Evolutionary conservation across 306 rosid genomes (phyloP).

Genomic region (Lathyrus sativus): DNA sequence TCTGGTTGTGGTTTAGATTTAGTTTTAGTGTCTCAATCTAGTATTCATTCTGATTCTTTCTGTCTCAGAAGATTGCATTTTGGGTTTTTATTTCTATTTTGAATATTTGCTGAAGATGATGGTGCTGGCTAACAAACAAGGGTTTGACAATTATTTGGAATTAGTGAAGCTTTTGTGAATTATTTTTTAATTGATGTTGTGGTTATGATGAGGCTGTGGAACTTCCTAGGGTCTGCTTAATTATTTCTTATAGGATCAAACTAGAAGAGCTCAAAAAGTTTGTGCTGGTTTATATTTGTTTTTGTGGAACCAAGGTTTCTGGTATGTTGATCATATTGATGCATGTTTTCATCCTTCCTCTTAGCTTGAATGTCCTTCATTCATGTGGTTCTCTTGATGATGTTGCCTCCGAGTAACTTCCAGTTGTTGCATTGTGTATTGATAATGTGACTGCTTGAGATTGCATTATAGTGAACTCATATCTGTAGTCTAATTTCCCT

Average conservation of each 20-base stretch:
- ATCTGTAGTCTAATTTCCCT: no score
- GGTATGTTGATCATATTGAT: no score
- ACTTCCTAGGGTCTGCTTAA: background rate
- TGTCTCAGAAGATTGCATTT: constrained; percentile 1
- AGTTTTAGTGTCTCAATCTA: background rate
- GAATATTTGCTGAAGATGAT: background rate
- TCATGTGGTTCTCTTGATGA: no score
- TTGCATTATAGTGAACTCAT: no score
- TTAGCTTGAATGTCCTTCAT: no score
- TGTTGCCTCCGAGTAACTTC: no score
- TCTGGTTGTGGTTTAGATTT: constrained; percentile 2
- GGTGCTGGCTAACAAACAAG: background rate
- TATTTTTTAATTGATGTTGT: background rate
- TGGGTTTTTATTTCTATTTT: background rate
- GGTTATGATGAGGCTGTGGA: background rate
- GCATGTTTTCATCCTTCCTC: no score
- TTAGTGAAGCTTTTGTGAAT: background rate
- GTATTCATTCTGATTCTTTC: background rate
- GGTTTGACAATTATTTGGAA: background rate
- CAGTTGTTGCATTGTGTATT: no score
- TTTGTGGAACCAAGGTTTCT: background rate
- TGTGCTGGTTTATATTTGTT: background rate
- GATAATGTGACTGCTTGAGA: no score
- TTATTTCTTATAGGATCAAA: background rate
- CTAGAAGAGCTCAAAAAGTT: background rate